These are phyloP conservation scores for Trichophyton equinum DNA, from an alignment of 2,329 filamentous ascomycete genomes.

Conservation along the genomic window DNA sequence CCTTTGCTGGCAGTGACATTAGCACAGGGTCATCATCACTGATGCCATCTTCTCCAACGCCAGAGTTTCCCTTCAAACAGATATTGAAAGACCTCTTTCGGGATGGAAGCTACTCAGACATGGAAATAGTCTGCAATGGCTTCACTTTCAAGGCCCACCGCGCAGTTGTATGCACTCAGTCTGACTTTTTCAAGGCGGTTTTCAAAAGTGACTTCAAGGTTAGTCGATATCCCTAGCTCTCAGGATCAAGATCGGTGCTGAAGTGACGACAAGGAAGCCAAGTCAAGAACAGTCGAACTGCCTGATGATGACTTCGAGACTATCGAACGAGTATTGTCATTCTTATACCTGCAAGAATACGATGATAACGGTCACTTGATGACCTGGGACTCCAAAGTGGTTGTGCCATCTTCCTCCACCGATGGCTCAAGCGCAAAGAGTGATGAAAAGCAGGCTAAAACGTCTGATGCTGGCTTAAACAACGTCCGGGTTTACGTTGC, in stretches of 20 bases:
- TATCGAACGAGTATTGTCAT: not conserved
- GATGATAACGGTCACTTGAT: not conserved
- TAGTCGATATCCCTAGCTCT: not conserved
- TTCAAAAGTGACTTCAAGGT: not conserved
- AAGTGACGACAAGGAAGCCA: not conserved
- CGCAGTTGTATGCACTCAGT: not conserved
- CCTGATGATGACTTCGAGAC: not conserved
- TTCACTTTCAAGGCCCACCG: not conserved
- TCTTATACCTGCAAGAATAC: constrained; percentile 1
- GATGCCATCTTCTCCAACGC: not conserved
- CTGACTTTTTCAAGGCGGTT: not conserved
- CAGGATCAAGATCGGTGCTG: not conserved
- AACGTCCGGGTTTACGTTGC: not conserved
- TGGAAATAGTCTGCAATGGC: not conserved
- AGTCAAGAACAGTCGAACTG: not conserved
- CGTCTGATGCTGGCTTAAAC: not conserved
- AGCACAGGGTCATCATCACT: too few species aligned
- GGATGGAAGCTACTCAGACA: not conserved
- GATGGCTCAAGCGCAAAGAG: not conserved
- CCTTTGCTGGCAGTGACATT: too few species aligned
- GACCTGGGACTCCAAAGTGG: too few species aligned
- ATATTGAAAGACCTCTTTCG: not conserved
- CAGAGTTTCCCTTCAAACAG: not conserved
- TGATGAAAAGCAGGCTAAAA: not conserved
- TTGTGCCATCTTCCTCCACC: not conserved